Evolutionary conservation across 148 eudicot species (phyloP).

Genomic region (Rhododendron griersonianum): DNA sequence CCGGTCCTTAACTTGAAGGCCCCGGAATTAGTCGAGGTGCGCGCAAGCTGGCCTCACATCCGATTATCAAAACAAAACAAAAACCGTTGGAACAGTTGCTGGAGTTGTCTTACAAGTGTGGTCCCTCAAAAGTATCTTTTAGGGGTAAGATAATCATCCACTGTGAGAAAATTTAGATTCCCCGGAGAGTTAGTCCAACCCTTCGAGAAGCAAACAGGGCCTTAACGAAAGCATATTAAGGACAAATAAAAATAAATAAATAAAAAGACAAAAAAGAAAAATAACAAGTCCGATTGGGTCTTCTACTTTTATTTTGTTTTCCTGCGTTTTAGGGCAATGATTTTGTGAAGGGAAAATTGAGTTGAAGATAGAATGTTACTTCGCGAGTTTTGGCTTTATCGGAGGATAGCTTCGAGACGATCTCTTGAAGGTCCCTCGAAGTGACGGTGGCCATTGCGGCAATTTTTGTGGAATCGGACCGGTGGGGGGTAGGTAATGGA

Average conservation of each 20-base stretch:
- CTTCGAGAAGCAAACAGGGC: not conserved
- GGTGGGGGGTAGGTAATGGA: not conserved
- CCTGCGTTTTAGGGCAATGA: slow-evolving; percentile 4
- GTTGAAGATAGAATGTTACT: slow-evolving; percentile 28
- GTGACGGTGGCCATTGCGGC: slow-evolving; percentile 41
- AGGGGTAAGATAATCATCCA: not conserved
- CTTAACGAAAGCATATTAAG: not conserved
- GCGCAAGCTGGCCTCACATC: too few relatives aligned
- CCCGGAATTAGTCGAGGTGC: too few relatives aligned
- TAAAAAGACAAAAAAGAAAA: not conserved
- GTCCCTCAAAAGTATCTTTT: too few relatives aligned
- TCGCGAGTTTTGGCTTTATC: slow-evolving; percentile 76
- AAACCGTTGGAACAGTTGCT: too few relatives aligned
- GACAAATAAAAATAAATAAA: not conserved
- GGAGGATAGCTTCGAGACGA: slow-evolving; percentile 64
- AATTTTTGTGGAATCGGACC: not conserved
- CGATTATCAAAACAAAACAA: too few relatives aligned
- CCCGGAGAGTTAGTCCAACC: too few relatives aligned
- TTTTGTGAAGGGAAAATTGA: not conserved
- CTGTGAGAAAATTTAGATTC: not conserved
- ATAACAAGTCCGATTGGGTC: not conserved
- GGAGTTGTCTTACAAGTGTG: too few relatives aligned
- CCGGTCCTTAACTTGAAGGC: too few relatives aligned
- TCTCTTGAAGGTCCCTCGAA: slow-evolving; percentile 69
- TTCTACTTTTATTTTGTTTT: slow-evolving; percentile 1